These are phyloP conservation scores for Chrysopogon serrulatus DNA, from an alignment of 176 grass and related monocot genomes.

Conservation along the genomic window DNA sequence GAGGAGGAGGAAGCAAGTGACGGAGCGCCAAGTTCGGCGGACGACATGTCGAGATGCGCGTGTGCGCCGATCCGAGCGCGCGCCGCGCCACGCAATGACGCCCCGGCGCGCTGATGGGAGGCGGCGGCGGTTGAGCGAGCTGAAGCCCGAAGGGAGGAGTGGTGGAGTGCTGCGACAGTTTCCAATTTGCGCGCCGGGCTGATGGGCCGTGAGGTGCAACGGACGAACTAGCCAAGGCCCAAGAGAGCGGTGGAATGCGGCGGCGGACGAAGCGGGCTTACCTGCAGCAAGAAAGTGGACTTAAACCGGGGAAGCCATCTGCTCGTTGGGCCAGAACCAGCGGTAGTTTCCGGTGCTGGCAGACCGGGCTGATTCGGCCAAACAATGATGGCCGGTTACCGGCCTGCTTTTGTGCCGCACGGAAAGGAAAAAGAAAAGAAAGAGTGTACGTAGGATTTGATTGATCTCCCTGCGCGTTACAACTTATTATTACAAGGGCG, in stretches of 20 bases:
- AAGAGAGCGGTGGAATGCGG: background rate
- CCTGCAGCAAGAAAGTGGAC: too few relatives aligned
- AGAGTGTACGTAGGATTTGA: background rate
- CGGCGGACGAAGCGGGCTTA: background rate
- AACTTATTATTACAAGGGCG: background rate
- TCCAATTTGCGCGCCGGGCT: background rate
- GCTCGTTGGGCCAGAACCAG: background rate
- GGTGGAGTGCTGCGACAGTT: too few relatives aligned
- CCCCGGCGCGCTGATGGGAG: background rate
- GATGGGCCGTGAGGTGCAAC: background rate
- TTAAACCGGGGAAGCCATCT: background rate
- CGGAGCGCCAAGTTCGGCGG: slow-evolving; percentile 43
- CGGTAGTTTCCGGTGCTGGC: background rate
- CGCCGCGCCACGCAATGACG: background rate
- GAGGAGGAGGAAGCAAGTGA: background rate
- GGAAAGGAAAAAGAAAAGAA: background rate
- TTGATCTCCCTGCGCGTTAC: too few relatives aligned
- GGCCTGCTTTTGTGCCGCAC: background rate
- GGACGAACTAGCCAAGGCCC: background rate
- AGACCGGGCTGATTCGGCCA: background rate
- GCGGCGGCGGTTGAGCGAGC: background rate
- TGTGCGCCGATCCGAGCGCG: background rate
- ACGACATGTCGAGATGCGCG: background rate
- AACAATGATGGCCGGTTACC: background rate
- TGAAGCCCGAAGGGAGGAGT: too few relatives aligned